Percentiles rank a stretch among this genome's conserved stretches.
phyloP scores from a whole-genome alignment of 2,329 filamentous ascomycete genomes.

The Apiospora sp. region DNA sequence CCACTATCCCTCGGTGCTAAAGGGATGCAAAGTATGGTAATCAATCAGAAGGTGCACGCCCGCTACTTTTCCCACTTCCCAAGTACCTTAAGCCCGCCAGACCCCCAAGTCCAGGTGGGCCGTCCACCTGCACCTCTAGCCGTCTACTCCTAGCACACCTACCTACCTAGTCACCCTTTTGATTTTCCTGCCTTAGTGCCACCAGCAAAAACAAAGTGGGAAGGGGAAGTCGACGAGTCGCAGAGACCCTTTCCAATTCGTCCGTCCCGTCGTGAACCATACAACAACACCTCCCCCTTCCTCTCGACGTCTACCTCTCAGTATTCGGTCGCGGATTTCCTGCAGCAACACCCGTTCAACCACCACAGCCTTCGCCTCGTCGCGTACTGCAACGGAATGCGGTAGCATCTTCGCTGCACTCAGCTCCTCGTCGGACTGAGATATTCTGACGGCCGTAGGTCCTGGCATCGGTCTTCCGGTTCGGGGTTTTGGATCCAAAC shows the following conservation, averaged over 20 bases:
- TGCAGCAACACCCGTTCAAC: background rate
- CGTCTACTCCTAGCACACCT: background rate
- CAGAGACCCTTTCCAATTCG: constrained; percentile 17
- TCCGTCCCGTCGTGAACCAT: constrained; percentile 10
- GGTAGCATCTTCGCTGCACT: constrained; percentile 23
- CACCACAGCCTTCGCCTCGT: constrained; percentile 22
- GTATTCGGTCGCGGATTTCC: constrained; percentile 11
- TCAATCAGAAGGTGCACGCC: constrained; percentile 17
- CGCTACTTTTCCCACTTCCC: background rate
- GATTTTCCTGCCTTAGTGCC: constrained; percentile 20
- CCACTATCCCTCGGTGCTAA: constrained; percentile 9
- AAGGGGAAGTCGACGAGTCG: constrained; percentile 17
- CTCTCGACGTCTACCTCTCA: background rate
- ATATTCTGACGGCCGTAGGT: constrained; percentile 22
- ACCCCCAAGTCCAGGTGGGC: constrained; percentile 21
- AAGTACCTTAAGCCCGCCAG: constrained; percentile 15
- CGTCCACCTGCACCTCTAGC: constrained; percentile 10
- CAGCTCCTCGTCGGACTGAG: constrained; percentile 26
- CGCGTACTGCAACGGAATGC: constrained; percentile 25
- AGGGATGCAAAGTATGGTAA: constrained; percentile 9
- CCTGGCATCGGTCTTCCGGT: constrained; percentile 17
- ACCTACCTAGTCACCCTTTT: constrained; percentile 8
- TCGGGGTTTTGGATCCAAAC: constrained; percentile 11
- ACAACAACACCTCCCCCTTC: constrained; percentile 19
- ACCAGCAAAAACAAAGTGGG: constrained; percentile 20